Conservation (phyloP, 1,139 yeast genomes). For the Kurtzmaniella quercitrusa region DNA sequence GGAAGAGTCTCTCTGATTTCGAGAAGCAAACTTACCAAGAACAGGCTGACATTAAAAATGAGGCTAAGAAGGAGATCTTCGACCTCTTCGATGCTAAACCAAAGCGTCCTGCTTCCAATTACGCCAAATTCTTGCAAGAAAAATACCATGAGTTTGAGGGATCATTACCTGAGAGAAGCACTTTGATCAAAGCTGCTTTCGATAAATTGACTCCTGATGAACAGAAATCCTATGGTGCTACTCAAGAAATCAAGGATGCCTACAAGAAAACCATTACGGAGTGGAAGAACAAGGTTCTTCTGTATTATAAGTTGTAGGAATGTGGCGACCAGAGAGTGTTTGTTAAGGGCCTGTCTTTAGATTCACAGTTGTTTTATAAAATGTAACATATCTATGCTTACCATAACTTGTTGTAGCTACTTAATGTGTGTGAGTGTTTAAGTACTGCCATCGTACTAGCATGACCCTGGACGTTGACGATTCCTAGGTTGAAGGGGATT, state of each 20-base stretch:
- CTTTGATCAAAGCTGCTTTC: conserved; percentile 18
- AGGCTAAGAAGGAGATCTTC: conserved; percentile 19
- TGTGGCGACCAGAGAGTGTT: too few relatives aligned
- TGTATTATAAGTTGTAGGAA: background rate
- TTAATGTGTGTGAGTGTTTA: too few relatives aligned
- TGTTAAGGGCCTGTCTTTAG: too few relatives aligned
- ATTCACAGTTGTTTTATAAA: too few relatives aligned
- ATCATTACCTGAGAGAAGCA: conserved; percentile 19
- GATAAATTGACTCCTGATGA: conserved; percentile 22
- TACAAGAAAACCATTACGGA: conserved; percentile 18
- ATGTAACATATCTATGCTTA: background rate
- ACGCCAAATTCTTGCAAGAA: conserved; percentile 28
- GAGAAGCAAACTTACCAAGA: conserved; percentile 23
- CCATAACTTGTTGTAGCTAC: background rate
- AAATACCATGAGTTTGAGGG: conserved; percentile 19
- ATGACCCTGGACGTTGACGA: too few relatives aligned
- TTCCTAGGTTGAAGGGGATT: too few relatives aligned
- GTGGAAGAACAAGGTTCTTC: conserved; percentile 22
- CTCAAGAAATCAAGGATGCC: conserved; percentile 15
- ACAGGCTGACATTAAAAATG: conserved; percentile 27
- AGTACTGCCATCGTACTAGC: too few relatives aligned
- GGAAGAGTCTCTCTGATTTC: conserved; percentile 19
- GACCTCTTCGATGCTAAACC: conserved; percentile 26
- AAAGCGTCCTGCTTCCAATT: conserved; percentile 26
- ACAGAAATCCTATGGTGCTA: conserved; percentile 24